These are phyloP conservation scores for Neurospora sp. DNA, from an alignment of 2,329 filamentous ascomycete genomes.

Conservation along the genomic window DNA sequence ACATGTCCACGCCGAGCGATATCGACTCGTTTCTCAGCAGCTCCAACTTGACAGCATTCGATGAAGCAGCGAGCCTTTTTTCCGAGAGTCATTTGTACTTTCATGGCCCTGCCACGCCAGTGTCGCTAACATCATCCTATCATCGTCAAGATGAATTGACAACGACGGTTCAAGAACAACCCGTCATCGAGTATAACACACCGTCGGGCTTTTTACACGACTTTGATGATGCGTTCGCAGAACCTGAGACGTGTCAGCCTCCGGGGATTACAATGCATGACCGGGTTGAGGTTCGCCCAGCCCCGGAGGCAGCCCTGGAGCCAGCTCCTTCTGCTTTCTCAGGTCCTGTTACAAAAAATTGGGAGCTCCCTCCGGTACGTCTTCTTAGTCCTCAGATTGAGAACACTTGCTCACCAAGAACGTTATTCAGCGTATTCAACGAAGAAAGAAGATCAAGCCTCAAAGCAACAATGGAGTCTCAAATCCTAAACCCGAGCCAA, in stretches of 20 bases:
- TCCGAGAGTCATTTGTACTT: neutral
- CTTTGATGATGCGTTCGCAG: neutral
- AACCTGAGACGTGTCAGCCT: neutral
- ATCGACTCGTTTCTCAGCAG: neutral
- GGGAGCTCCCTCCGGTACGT: slow-evolving; percentile 3
- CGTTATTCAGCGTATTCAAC: slow-evolving; percentile 2
- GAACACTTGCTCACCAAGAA: neutral
- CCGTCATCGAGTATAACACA: neutral
- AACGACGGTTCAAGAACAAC: neutral
- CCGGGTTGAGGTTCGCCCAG: neutral
- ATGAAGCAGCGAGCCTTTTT: neutral
- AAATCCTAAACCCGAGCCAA: slow-evolving; percentile 3
- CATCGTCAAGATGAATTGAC: neutral
- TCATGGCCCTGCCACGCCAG: neutral
- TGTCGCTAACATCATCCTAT: neutral
- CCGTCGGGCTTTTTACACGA: neutral
- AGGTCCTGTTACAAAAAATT: slow-evolving; percentile 4
- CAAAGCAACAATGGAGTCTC: neutral
- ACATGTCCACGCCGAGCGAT: neutral
- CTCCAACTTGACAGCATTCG: neutral
- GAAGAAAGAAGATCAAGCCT: slow-evolving; percentile 3
- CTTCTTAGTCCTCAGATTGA: neutral
- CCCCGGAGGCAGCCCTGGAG: neutral
- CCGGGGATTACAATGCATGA: neutral
- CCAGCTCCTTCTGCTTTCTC: neutral